Evolutionary conservation across 441 rosid genomes (phyloP).

Genomic region (Pelargonium cotyledonis): DNA sequence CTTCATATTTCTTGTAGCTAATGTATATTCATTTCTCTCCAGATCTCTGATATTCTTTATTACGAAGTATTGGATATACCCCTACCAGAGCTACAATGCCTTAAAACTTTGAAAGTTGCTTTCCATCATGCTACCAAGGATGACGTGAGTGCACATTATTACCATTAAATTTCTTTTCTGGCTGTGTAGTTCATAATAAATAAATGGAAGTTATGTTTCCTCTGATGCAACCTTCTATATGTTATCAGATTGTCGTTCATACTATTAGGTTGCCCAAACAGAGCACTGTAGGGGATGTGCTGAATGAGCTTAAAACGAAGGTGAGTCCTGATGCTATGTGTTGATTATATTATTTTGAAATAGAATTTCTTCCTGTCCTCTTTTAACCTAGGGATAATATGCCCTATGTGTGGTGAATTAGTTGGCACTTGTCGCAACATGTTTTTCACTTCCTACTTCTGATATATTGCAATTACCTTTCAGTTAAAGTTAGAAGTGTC

Average conservation of each 20-base stretch:
- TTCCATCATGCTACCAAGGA: conserved; percentile 70
- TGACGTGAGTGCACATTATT: conserved; percentile 42
- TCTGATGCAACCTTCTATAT: conserved; percentile 19
- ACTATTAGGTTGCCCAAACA: conserved; percentile 63
- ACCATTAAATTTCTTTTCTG: conserved; percentile 11
- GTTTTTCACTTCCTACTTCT: neutral
- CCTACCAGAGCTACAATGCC: conserved; percentile 67
- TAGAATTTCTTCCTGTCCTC: neutral
- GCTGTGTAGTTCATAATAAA: conserved; percentile 12
- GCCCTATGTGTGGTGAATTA: neutral
- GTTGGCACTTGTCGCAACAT: neutral
- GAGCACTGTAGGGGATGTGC: conserved; percentile 72
- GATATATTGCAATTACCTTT: neutral
- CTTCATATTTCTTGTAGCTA: neutral
- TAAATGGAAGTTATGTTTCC: conserved; percentile 13
- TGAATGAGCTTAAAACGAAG: conserved; percentile 62
- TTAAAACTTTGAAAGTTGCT: conserved; percentile 65
- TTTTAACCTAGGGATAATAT: neutral
- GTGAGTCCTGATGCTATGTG: conserved; percentile 19
- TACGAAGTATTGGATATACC: conserved; percentile 75
- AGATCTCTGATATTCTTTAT: conserved; percentile 66
- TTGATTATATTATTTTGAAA: neutral
- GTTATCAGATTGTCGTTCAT: conserved; percentile 51
- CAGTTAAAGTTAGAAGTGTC: neutral
- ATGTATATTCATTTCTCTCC: conserved; percentile 15